Base-by-base conservation (phyloP, 1,284 basidiomycete genomes). In the Leccinum subrobustum region DNA sequence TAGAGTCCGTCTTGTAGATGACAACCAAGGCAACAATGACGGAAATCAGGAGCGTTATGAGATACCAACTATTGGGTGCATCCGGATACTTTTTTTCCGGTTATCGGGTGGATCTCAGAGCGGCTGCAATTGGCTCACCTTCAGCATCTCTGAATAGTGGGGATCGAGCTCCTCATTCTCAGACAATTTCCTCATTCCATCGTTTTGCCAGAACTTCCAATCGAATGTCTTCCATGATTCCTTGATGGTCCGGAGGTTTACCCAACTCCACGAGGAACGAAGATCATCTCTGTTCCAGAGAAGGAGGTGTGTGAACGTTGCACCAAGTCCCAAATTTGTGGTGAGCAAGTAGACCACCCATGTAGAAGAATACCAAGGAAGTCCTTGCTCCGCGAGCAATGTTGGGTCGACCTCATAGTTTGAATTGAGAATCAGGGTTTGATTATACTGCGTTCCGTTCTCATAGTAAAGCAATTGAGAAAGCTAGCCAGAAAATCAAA, bases 111-210 rank as follows among this genome's bases (percentile, higher is more conserved):
- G 8, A 20, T 53, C 20, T 42, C 3, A 3, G 27, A 35, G 11
- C 7, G 3, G 9, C n/a, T 14, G 12, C 23, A 48, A 39, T 16
- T 12, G 29, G 37, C 70, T 61, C 31, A 77, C 80, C 73, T 81
- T 81, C 9, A 81, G 72, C 81, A 83, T 83, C 66, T 82, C 71
- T 9, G 72, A 68, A 63, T 83, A 84, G 66, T 84, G 82, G 6
- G 82, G 81, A 64, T 83, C 83, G 9, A 77, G 44, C 8, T 67
- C 68, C 35, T 39, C 54, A 25, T 73, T 73, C 47, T 74, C 66
- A 44, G 71, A 66, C 6, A 69, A 63, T 2, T 66, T 56, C 48
- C 77, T 73, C 64, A 76, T 75, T 5, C 79, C 79, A 60, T 78
- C 71, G 39, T 78, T 70, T 60, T 68, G 58, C 81, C 81, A 82